phyloP scores from a whole-genome alignment of 1,284 basidiomycete species.

The Xerocomus nothofagi region DNA sequence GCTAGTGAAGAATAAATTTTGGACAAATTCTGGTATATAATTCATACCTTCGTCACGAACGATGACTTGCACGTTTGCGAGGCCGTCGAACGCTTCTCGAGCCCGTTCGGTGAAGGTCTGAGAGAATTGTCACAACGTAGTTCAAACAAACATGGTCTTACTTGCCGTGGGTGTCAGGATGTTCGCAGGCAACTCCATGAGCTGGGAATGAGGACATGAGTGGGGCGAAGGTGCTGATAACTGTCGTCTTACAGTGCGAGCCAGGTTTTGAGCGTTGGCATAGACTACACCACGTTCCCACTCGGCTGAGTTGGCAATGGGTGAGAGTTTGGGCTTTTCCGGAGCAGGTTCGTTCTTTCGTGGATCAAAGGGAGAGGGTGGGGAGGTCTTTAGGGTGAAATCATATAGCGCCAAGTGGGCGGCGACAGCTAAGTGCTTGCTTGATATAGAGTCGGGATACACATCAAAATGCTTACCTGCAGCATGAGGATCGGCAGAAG shows the following conservation, averaged over 20 bases:
- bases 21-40: not conserved
- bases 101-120: constrained; percentile 74
- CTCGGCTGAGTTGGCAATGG: constrained; percentile 47
- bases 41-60: constrained; percentile 70
- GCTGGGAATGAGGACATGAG: constrained; percentile 38
- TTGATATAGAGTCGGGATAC: not conserved
- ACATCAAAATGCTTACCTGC: constrained; percentile 47
- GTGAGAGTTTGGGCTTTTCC: constrained; percentile 48
- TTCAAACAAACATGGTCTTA: not conserved
- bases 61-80: constrained; percentile 70
- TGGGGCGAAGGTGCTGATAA: not conserved
- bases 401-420: constrained; percentile 72
- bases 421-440: constrained; percentile 64
- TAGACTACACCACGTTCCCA: constrained; percentile 77
- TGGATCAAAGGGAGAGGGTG: constrained; percentile 59
- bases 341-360: constrained; percentile 47
- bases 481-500: constrained; percentile 68
- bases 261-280: constrained; percentile 81
- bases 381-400: constrained; percentile 74
- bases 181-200: constrained; percentile 85
- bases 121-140: not conserved
- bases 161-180: constrained; percentile 75
- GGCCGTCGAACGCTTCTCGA: constrained; percentile 62
- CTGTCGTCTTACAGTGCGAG: constrained; percentile 59
- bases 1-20: constrained; percentile 36